A percentile compares a stretch with the other conserved stretches of the same genome.
phyloP scores from a whole-genome alignment of 345 rosid species.

The Salix exigua region DNA sequence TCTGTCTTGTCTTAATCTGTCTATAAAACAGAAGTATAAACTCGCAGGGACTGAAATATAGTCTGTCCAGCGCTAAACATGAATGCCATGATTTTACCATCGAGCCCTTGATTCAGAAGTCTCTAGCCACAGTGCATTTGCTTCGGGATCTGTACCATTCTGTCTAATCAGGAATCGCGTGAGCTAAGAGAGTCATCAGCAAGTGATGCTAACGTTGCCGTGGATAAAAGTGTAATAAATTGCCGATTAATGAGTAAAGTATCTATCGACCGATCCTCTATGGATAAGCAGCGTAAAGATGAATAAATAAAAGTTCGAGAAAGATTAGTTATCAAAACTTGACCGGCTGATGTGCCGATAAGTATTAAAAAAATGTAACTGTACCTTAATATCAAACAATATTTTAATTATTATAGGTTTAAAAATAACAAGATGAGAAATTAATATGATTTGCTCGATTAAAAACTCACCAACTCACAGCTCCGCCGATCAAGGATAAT shows the following conservation, averaged over 20 bases:
- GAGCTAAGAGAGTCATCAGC: background rate
- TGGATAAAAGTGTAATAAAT: background rate
- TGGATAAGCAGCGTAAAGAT: constrained; percentile 6
- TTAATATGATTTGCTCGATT: too few species aligned
- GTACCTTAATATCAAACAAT: too few species aligned
- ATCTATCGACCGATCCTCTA: background rate
- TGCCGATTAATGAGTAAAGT: background rate
- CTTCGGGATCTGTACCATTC: background rate
- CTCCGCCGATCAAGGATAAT: too few species aligned
- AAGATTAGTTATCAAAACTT: too few species aligned
- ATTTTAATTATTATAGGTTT: too few species aligned
- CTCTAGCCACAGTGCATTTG: background rate
- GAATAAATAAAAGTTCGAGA: too few species aligned
- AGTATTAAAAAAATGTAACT: too few species aligned
- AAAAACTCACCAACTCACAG: too few species aligned
- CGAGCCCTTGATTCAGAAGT: background rate
- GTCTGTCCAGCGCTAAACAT: background rate
- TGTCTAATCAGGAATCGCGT: background rate
- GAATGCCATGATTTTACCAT: background rate
- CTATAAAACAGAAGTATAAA: background rate
- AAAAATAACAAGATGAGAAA: too few species aligned
- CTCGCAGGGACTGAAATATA: background rate
- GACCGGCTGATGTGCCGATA: too few species aligned
- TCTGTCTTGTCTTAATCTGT: too few species aligned
- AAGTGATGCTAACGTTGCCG: background rate